A percentile compares a stretch with the other conserved stretches of the same genome.
Evolutionary conservation across 2,329 filamentous ascomycete species (phyloP).

Genomic region (Ophiostoma angusticollis): DNA sequence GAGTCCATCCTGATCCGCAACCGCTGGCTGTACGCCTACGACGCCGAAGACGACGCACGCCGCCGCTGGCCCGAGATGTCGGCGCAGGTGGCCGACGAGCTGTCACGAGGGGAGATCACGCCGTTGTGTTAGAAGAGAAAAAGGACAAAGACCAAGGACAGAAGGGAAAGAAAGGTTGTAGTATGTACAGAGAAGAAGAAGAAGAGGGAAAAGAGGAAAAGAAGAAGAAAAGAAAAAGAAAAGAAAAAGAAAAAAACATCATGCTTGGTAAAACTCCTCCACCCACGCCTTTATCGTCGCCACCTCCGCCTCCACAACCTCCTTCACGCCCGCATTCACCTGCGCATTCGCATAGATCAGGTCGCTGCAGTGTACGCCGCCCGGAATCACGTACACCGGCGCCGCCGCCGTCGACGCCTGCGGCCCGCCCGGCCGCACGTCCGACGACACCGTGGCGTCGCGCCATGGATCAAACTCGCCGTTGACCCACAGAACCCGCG

Average conservation of each 20-base stretch:
- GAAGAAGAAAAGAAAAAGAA: not conserved
- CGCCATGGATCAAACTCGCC: conserved; percentile 29
- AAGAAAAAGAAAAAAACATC: not conserved
- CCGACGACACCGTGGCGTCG: conserved; percentile 25
- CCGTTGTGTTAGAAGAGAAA: conserved; percentile 20
- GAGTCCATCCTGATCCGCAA: conserved; percentile 35
- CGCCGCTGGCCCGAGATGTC: conserved; percentile 30
- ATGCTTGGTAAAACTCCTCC: conserved; percentile 30
- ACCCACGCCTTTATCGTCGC: conserved; percentile 42
- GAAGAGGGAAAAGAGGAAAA: not conserved
- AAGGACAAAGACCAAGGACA: not conserved
- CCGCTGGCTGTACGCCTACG: conserved; percentile 32
- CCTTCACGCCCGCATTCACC: conserved; percentile 35
- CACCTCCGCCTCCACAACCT: conserved; percentile 37
- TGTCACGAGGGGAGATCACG: conserved; percentile 24
- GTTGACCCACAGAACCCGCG: conserved; percentile 28
- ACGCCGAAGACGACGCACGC: conserved; percentile 31
- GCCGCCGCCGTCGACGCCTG: conserved; percentile 21
- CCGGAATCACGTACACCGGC: conserved; percentile 24
- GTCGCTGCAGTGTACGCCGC: conserved; percentile 29
- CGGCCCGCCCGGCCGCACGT: conserved; percentile 26
- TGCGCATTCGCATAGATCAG: conserved; percentile 31
- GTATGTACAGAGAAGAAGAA: not conserved
- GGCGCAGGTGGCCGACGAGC: conserved; percentile 22
- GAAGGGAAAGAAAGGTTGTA: not conserved